Base-by-base conservation (phyloP, 352 stramenopile genomes). In the Elongisporangium prolatum region DNA sequence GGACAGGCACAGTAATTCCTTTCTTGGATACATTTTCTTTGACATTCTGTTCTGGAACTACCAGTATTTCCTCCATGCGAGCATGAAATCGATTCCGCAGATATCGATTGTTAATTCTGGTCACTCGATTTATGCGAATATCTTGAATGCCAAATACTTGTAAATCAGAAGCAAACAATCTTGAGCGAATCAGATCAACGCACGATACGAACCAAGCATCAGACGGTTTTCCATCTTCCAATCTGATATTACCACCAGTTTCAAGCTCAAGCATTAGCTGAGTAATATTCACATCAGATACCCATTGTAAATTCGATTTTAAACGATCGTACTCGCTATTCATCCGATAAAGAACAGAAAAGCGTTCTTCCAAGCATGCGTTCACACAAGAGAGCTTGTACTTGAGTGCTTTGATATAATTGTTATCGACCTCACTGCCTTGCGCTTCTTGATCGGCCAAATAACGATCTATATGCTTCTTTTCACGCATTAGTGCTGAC, bases 191-290 rank as follows among this genome's bases (percentile, higher is more conserved):
- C 17, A 97, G 63, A 28, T 96, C 87, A 2, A 91, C 75, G 52
- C 87, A 97, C 11, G 83, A 94, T 6, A 64, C 64, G 44, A 88
- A 96, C 89, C 90, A 97, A 4, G 87, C 73, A 50, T 97, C 89
- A 0, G 69, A 69, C 0, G 79, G 69, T 21, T 77, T 91, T 0
- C 89, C 91, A 48, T 97, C 90, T 60, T 97, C 90, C 9, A 97
- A 67, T 0, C 88, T 83, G 52, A 97, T 94, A 52, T 97, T 97
- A 0, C 90, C 91, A 14, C 90, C 91, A 5, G 88, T 97, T 38
- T 97, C 84, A 14, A 97, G 73, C 63, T 97, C 91, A 25, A 97
- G 55, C 50, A 97, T 66, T 22, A 97, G 60, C 9, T 89, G 72
- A 21, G 79, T 74, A 37, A 96, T 91, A 49, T 84, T 90, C 34